phyloP scores from a whole-genome alignment of 139 green algal species.

The Chlorella sp. region DNA sequence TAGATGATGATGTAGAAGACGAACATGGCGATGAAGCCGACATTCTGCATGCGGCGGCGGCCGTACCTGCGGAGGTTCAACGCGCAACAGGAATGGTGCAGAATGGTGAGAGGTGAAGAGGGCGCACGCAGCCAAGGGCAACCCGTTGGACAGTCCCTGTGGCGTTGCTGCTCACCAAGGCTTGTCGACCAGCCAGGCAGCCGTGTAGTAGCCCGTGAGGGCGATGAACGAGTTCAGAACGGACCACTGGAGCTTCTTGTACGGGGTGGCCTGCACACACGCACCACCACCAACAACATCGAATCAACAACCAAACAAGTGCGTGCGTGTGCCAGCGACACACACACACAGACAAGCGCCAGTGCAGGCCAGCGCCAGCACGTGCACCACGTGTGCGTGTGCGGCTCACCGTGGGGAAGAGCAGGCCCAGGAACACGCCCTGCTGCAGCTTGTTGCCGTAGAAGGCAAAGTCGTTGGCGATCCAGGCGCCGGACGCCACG shows the following conservation, averaged over 20 bases:
- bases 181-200: slow-evolving; percentile 57
- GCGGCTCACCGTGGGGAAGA: slow-evolving; percentile 25
- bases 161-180: too few relatives aligned
- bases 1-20: slow-evolving; percentile 26
- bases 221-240: slow-evolving; percentile 63
- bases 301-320: neutral
- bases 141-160: too few relatives aligned
- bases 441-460: slow-evolving; percentile 74
- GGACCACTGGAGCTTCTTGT: slow-evolving; percentile 46
- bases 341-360: neutral
- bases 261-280: slow-evolving; percentile 8
- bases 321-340: neutral
- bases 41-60: slow-evolving; percentile 6
- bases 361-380: neutral
- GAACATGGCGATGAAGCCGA: slow-evolving; percentile 40
- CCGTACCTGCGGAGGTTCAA: too few relatives aligned
- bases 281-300: neutral
- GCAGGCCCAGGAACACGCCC: slow-evolving; percentile 42
- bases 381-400: neutral
- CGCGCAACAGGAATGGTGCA: too few relatives aligned
- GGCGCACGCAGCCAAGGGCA: too few relatives aligned
- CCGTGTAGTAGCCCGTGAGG: slow-evolving; percentile 58
- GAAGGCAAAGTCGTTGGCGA: slow-evolving; percentile 49
- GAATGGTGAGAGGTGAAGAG: too few relatives aligned
- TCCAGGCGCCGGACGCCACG: slow-evolving; percentile 8